Base-by-base conservation (phyloP, 306 rosid species). In the Vicia sativa region DNA sequence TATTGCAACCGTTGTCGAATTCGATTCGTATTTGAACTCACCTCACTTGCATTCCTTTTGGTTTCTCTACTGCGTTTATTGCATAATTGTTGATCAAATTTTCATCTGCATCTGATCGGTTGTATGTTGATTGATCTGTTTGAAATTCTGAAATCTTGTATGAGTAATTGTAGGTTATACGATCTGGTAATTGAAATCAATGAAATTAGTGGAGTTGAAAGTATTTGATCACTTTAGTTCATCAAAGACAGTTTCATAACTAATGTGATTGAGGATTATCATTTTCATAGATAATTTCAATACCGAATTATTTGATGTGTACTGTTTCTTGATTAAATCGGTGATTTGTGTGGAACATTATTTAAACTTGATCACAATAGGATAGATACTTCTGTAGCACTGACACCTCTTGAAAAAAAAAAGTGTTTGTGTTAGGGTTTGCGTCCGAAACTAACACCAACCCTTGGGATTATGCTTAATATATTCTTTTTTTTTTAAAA, bases 121-220 rank as follows among this genome's bases (percentile, higher is more conserved):
- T 66, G 2, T 21, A 13, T 64, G 21, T 11, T 70, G 16, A 29
- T 69, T 70, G 16, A 29, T 69, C 56, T 28, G 26, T 59, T 45
- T 23, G 25, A n/a, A 59, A 7, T 60, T 71, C 28, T 38, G 25
- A 8, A 13, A 15, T 53, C 16, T 3, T 9, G 3, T 37, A 12
- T 68, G 9, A 25, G 11, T 25, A n/a, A n/a, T n/a, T n/a, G n/a
- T n/a, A n/a, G n/a, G n/a, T n/a, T n/a, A n/a, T n/a, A n/a, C n/a
- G n/a, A n/a, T n/a, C n/a, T n/a, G n/a, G n/a, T n/a, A n/a, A n/a
- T n/a, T n/a, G n/a, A n/a, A n/a, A n/a, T n/a, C n/a, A n/a, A n/a
- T n/a, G n/a, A n/a, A n/a, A n/a, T n/a, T n/a, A n/a, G n/a, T n/a
- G n/a, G n/a, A n/a, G n/a, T n/a, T n/a, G n/a, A n/a, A n/a, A n/a